A percentile compares a stretch with the other conserved stretches of the same genome.
These are phyloP conservation scores for Tolypocladium amazonense DNA, from an alignment of 2,329 filamentous ascomycete species.

Conservation along the genomic window DNA sequence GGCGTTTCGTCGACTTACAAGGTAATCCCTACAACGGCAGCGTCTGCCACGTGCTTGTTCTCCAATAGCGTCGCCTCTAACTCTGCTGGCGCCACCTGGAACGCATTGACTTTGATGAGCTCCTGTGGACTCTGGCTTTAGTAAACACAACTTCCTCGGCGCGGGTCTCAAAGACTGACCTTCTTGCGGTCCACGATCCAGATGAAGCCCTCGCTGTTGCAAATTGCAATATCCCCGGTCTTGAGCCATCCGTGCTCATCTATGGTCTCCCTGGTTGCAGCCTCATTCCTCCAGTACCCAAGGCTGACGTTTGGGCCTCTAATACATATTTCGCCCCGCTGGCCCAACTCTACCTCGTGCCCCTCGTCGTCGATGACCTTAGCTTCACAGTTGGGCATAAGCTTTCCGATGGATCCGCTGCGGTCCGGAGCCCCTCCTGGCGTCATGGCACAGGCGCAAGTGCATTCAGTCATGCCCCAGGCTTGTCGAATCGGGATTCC, in stretches of 20 bases:
- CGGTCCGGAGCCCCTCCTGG: neutral
- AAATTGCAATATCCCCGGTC: neutral
- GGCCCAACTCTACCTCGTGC: neutral
- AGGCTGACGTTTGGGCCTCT: neutral
- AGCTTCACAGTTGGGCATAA: neutral
- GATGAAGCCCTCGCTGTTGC: neutral
- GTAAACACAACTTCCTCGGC: neutral
- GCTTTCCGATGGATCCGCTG: neutral
- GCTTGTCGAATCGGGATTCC: neutral
- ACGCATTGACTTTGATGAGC: neutral
- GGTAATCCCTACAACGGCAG: neutral
- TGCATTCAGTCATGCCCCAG: neutral
- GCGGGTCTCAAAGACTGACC: neutral
- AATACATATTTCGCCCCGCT: neutral
- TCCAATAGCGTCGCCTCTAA: neutral
- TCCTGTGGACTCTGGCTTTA: neutral
- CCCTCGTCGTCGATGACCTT: neutral
- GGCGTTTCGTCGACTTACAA: neutral
- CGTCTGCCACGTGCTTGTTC: neutral
- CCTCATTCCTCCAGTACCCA: neutral
- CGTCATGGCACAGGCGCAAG: neutral
- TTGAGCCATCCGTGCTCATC: neutral
- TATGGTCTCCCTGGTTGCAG: neutral
- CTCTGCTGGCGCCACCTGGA: neutral
- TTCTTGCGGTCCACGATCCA: neutral